Percentiles rank a stretch among this genome's conserved stretches.
phyloP scores from a whole-genome alignment of 2,329 filamentous ascomycete species.

The Ceratocystis variospora region DNA sequence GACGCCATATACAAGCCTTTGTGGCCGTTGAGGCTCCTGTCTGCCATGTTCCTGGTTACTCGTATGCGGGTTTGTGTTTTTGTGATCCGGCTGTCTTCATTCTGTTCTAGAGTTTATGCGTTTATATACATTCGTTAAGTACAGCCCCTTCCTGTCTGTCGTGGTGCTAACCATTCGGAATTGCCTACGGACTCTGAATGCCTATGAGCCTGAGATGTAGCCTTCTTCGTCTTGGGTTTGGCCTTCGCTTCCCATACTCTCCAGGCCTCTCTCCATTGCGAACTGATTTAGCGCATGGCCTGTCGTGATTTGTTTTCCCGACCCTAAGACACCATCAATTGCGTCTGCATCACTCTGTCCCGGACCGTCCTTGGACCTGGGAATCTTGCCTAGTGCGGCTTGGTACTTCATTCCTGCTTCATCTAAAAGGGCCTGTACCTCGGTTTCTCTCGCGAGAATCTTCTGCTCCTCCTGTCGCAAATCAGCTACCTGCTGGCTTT shows the following conservation, averaged over 20 bases:
- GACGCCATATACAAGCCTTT: neutral
- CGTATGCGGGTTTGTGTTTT: neutral
- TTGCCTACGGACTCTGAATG: neutral
- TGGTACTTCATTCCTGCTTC: constrained; percentile 58
- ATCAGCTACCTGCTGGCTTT: constrained; percentile 49
- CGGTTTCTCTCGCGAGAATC: constrained; percentile 54
- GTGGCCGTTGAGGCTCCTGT: neutral
- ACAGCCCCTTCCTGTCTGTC: neutral
- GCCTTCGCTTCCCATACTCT: constrained; percentile 31
- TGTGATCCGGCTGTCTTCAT: neutral
- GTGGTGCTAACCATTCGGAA: neutral
- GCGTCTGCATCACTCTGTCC: neutral
- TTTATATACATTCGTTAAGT: neutral
- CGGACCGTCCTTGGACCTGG: neutral
- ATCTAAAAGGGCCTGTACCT: constrained; percentile 68
- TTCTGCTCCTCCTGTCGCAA: constrained; percentile 55
- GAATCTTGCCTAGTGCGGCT: constrained; percentile 28
- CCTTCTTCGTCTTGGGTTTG: neutral
- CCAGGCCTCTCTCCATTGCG: constrained; percentile 31
- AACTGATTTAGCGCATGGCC: constrained; percentile 21
- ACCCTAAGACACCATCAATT: neutral
- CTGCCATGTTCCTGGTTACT: neutral
- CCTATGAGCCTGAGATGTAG: neutral
- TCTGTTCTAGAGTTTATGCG: constrained; percentile 4
- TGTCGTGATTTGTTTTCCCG: neutral